Base-by-base conservation (phyloP, 1,139 yeast genomes). In the Kodamaea suecica region DNA sequence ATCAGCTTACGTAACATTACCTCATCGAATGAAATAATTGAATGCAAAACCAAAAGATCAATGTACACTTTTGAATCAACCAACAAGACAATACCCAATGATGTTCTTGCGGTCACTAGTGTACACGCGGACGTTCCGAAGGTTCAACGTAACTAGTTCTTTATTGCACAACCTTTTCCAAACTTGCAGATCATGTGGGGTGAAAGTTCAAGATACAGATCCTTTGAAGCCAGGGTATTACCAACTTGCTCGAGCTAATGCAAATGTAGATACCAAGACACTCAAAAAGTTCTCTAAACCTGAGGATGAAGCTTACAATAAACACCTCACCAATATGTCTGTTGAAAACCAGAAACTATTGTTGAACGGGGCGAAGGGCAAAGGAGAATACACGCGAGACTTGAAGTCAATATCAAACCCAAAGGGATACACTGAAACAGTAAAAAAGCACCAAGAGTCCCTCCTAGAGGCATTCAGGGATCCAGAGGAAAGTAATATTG, bases 161-260 rank as follows among this genome's bases (percentile, higher is more conserved):
- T 31, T 47, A 5, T 40, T 46, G 9, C 41, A 47, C 5, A 45
- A 44, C 28, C 35, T 48, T 4, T 42, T 42, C 26, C 47, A 47
- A 24, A 45, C 52, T 21, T 57, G 54, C 39, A 46, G 45, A 15
- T 63, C 79, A 3, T 80, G 86, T 57, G 85, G 85, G 24, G 59
- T 77, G 5, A 53, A 56, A 14, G 58, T 79, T 15, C 85, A 80
- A 47, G 49, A 51, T 11, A 43, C 40, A 1, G 58, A 66, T 31
- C 51, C 64, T 1, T 35, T 39, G 0, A 44, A 49, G 19, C 62
- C 67, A 1, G 83, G 83, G 0, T 78, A 47, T 50, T 78, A 58
- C 42, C 41, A 11, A 8, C 27, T 21, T 14, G 19, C 10, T n/a
- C n/a, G n/a, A n/a, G n/a, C n/a, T n/a, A n/a, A n/a, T n/a, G n/a